These are phyloP conservation scores for Globisporangium acanthophoron DNA, from an alignment of 352 stramenopile genomes.

Conservation along the genomic window DNA sequence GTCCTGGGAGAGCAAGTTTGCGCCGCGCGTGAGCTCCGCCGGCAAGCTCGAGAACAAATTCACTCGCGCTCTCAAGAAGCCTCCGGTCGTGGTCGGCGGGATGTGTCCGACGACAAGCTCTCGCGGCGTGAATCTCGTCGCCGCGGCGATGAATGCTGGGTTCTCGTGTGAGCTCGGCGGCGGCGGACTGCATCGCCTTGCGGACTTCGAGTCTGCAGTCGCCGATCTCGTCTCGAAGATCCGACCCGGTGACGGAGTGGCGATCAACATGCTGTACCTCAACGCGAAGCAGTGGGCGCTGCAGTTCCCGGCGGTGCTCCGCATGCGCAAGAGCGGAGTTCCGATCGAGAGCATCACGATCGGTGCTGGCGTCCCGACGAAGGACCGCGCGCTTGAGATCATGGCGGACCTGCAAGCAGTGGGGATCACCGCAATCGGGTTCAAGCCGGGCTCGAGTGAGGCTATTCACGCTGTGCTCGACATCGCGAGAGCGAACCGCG, in stretches of 20 bases:
- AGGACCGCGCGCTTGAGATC: slow-evolving; percentile 76
- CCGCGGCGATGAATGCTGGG: slow-evolving; percentile 72
- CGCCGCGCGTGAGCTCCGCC: slow-evolving; percentile 30
- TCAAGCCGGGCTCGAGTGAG: slow-evolving; percentile 81
- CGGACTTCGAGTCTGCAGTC: slow-evolving; percentile 70
- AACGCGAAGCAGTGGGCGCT: slow-evolving; percentile 88
- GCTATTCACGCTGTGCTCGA: slow-evolving; percentile 75
- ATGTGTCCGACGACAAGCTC: slow-evolving; percentile 87
- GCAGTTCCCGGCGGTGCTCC: slow-evolving; percentile 86
- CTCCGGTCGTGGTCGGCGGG: slow-evolving; percentile 74
- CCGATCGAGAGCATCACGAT: slow-evolving; percentile 89
- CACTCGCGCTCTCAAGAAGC: slow-evolving; percentile 67
- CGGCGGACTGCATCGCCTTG: slow-evolving; percentile 58
- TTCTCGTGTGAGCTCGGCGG: slow-evolving; percentile 77
- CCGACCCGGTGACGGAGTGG: slow-evolving; percentile 63
- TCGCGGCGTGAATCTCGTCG: slow-evolving; percentile 75
- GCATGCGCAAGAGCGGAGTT: slow-evolving; percentile 67
- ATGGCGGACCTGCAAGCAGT: slow-evolving; percentile 52
- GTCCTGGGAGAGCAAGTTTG: slow-evolving; percentile 56
- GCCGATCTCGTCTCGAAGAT: slow-evolving; percentile 66
- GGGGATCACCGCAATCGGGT: slow-evolving; percentile 76
- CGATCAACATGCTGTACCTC: slow-evolving; percentile 89
- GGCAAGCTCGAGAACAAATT: slow-evolving; percentile 67
- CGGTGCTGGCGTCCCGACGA: slow-evolving; percentile 74
- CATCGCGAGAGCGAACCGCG: slow-evolving; percentile 38